phyloP scores from a whole-genome alignment of 2,329 filamentous ascomycete genomes.

The Zasmidium angulare region DNA sequence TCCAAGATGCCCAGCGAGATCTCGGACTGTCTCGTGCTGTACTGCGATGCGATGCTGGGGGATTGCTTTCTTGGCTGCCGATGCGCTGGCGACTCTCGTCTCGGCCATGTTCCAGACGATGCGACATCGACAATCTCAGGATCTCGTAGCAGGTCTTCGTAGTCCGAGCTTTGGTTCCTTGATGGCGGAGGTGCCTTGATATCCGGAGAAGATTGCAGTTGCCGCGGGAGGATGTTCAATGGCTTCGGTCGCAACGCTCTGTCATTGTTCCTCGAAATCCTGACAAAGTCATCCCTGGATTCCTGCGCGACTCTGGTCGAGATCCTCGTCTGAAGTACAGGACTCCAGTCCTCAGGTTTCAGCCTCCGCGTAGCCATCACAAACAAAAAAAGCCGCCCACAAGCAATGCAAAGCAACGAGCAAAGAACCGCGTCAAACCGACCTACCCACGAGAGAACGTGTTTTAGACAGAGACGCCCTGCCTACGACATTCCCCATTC shows the following conservation, averaged over 20 bases:
- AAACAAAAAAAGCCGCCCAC: not conserved
- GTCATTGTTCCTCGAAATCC: conserved; percentile 9
- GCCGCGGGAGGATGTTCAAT: conserved; percentile 9
- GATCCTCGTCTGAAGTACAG: conserved; percentile 16
- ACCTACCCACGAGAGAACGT: conserved; percentile 7
- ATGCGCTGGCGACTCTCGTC: conserved; percentile 7
- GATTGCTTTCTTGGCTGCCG: conserved; percentile 9
- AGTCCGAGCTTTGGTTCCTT: conserved; percentile 9
- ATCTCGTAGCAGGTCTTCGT: conserved; percentile 15
- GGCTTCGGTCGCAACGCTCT: conserved; percentile 16
- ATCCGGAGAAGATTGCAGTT: conserved; percentile 6
- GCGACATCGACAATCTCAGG: conserved; percentile 29
- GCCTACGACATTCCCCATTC: conserved; percentile 10
- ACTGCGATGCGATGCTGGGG: conserved; percentile 20
- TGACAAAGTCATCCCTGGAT: conserved; percentile 17
- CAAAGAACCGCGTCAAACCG: conserved; percentile 9
- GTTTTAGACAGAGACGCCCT: conserved; percentile 8
- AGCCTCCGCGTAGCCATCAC: conserved; percentile 15
- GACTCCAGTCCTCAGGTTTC: conserved; percentile 18
- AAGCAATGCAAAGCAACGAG: not conserved
- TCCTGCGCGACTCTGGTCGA: conserved; percentile 8
- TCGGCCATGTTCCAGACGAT: conserved; percentile 17
- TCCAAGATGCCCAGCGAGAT: conserved; percentile 34
- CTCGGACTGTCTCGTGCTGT: conserved; percentile 27
- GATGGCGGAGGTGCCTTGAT: conserved; percentile 6